A percentile compares a stretch with the other conserved stretches of the same genome.
These are phyloP conservation scores for Colletotrichum shisoi DNA, from an alignment of 2,329 filamentous ascomycete species.

Conservation along the genomic window DNA sequence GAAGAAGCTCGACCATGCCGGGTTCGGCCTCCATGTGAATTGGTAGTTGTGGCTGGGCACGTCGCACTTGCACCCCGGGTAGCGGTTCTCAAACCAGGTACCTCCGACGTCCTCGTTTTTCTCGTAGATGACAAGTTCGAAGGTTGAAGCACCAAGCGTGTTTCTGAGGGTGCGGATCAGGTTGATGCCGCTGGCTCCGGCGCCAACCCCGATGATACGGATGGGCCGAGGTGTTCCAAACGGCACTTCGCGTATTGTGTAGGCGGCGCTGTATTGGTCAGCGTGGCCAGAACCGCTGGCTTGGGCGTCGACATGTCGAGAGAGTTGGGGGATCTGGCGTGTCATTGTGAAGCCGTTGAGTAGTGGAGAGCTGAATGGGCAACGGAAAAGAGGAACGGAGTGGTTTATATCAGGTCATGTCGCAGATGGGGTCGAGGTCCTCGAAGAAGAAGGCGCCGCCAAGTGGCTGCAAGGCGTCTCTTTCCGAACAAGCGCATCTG, in stretches of 20 bases:
- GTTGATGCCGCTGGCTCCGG: conserved; percentile 40
- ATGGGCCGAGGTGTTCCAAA: conserved; percentile 33
- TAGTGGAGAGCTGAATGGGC: not conserved
- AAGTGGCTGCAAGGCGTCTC: conserved; percentile 8
- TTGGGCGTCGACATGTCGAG: conserved; percentile 37
- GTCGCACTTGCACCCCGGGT: conserved; percentile 66
- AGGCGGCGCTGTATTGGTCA: conserved; percentile 18
- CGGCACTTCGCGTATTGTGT: conserved; percentile 35
- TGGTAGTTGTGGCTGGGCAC: conserved; percentile 69
- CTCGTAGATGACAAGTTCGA: conserved; percentile 61
- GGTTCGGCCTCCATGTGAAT: conserved; percentile 68
- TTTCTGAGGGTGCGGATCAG: conserved; percentile 54
- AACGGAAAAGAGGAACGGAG: not conserved
- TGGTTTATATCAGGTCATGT: conserved; percentile 32
- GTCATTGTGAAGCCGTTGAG: conserved; percentile 30
- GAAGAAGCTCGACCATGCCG: conserved; percentile 67
- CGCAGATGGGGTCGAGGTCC: not conserved
- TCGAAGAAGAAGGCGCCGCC: conserved; percentile 16
- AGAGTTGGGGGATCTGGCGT: conserved; percentile 37
- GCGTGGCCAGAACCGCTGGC: conserved; percentile 30
- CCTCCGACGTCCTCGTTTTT: conserved; percentile 65
- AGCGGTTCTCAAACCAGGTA: conserved; percentile 67
- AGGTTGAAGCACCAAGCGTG: conserved; percentile 50
- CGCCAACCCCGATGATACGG: conserved; percentile 39
- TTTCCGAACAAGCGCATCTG: conserved; percentile 11